phyloP scores from a whole-genome alignment of 208 protist species.

The Crithidia brevicula region DNA sequence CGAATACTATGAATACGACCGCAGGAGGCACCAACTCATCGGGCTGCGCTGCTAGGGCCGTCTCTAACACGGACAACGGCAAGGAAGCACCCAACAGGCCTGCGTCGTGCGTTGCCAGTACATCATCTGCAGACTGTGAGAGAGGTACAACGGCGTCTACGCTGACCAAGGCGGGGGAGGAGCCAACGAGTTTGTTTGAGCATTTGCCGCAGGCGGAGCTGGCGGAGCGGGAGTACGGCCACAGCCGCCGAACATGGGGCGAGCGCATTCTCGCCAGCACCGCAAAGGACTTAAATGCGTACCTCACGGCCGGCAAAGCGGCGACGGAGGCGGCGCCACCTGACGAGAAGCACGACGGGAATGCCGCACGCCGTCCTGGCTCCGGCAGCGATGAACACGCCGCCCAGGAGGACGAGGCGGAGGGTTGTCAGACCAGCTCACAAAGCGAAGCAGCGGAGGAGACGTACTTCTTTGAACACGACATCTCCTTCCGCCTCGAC shows the following conservation, averaged over 20 bases:
- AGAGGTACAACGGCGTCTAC: too few relatives aligned
- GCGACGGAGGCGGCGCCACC: neutral
- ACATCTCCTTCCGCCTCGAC: slow-evolving; percentile 41
- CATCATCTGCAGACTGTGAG: too few relatives aligned
- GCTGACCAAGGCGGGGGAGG: neutral
- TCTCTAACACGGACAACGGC: too few relatives aligned
- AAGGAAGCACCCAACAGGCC: too few relatives aligned
- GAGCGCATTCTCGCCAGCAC: slow-evolving; percentile 11
- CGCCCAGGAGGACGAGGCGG: neutral
- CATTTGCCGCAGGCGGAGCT: neutral
- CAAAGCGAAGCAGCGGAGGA: neutral
- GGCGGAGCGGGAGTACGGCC: slow-evolving; percentile 7
- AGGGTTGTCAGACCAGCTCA: neutral
- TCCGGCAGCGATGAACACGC: too few relatives aligned
- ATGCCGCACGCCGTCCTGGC: too few relatives aligned
- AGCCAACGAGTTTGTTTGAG: neutral
- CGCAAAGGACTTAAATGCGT: slow-evolving; percentile 6
- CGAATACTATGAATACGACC: too few relatives aligned
- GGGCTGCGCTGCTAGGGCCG: too few relatives aligned
- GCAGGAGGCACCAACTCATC: too few relatives aligned
- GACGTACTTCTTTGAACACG: slow-evolving; percentile 57
- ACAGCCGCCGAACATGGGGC: neutral
- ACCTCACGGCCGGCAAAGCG: neutral
- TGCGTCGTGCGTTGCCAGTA: too few relatives aligned
- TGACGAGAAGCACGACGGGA: too few relatives aligned